Percentiles rank a stretch among this genome's conserved stretches.
Conservation (phyloP, 768 basidiomycete genomes). For the Hirschioporus abietinus region DNA sequence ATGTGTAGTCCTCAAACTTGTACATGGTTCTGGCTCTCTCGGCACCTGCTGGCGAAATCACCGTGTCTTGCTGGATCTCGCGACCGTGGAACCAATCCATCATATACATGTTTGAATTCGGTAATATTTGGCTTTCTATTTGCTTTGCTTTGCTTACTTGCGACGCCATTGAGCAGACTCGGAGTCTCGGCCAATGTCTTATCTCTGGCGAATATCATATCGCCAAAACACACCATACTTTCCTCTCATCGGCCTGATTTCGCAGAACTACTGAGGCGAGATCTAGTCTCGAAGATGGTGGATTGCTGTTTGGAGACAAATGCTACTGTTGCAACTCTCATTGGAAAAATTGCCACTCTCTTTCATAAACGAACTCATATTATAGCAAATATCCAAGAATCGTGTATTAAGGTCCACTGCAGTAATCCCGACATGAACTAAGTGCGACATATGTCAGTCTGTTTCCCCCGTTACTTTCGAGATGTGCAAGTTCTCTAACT, state of each 20-base stretch:
- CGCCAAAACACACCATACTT: too few relatives aligned
- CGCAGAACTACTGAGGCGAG: too few relatives aligned
- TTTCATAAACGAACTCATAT: too few relatives aligned
- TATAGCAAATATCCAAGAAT: too few relatives aligned
- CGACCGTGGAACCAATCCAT: not conserved
- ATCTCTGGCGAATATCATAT: not conserved
- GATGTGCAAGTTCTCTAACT: conserved; percentile 51
- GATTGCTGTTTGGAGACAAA: too few relatives aligned
- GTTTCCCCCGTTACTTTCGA: not conserved
- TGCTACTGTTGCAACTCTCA: too few relatives aligned
- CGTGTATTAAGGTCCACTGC: too few relatives aligned
- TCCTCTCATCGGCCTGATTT: too few relatives aligned
- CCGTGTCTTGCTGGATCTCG: not conserved
- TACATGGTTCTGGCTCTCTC: not conserved
- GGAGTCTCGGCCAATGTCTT: not conserved
- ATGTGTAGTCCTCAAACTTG: not conserved
- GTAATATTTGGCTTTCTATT: not conserved
- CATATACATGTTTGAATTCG: not conserved
- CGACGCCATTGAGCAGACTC: too few relatives aligned
- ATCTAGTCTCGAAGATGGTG: too few relatives aligned
- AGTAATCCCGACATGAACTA: too few relatives aligned
- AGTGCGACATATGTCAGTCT: not conserved
- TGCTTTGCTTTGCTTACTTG: not conserved
- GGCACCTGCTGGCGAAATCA: not conserved
- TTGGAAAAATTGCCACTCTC: too few relatives aligned